A percentile compares a stretch with the other conserved stretches of the same genome.
Evolutionary conservation across 1,284 basidiomycete species (phyloP).

Genomic region (Termitomyces sp.): DNA sequence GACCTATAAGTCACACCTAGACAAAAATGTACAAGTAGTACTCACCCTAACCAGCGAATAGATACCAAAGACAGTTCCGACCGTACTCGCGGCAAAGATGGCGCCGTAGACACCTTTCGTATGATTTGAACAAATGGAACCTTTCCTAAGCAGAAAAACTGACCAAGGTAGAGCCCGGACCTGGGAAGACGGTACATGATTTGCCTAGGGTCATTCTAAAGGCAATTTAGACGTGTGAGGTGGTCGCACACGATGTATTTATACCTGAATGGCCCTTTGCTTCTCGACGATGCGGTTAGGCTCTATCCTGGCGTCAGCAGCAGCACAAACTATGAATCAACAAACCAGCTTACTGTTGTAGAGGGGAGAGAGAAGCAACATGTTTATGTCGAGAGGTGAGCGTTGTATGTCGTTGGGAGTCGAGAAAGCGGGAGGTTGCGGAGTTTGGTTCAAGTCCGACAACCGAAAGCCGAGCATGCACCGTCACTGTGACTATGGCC

Average conservation of each 20-base stretch:
- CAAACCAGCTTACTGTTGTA: constrained; percentile 40
- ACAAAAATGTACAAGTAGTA: constrained; percentile 6
- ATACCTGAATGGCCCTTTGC: constrained; percentile 64
- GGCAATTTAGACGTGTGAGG: constrained; percentile 7
- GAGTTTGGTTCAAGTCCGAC: constrained; percentile 30
- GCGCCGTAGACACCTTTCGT: constrained; percentile 50
- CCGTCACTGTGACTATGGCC: constrained; percentile 38
- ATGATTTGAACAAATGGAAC: background rate
- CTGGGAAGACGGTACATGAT: constrained; percentile 36
- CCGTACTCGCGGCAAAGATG: constrained; percentile 50
- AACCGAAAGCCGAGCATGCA: constrained; percentile 19
- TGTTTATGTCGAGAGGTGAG: constrained; percentile 23
- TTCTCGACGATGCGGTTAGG: constrained; percentile 61
- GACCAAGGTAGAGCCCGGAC: constrained; percentile 35
- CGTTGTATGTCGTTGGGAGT: constrained; percentile 20
- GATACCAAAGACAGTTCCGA: constrained; percentile 45
- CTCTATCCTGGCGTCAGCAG: constrained; percentile 33
- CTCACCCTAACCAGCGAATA: constrained; percentile 51
- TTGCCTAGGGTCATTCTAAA: constrained; percentile 30
- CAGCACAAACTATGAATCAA: constrained; percentile 1
- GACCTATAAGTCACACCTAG: background rate
- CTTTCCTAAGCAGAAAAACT: constrained; percentile 13
- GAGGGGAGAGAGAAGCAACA: constrained; percentile 50
- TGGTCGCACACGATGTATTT: constrained; percentile 11
- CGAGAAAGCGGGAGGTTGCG: constrained; percentile 33